Percentiles rank a stretch among this genome's conserved stretches.
phyloP scores from a whole-genome alignment of 768 basidiomycete species.

The Piloderma croceum region DNA sequence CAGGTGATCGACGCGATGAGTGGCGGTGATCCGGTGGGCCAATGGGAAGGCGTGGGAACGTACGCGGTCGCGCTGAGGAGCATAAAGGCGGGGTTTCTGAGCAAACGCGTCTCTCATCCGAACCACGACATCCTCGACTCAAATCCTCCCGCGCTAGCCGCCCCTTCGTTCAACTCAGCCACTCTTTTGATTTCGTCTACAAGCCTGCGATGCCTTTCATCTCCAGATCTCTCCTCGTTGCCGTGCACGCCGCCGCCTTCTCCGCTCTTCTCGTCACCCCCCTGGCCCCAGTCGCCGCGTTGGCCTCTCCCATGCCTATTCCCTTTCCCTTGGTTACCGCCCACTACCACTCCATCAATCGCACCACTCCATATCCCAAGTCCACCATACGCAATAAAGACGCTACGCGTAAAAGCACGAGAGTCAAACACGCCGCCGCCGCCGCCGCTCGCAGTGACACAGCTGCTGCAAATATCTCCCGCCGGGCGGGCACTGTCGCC shows the following conservation, averaged over 20 bases:
- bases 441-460: not conserved
- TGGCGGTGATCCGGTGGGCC: no score
- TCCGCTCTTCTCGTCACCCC: slow-evolving; percentile 27
- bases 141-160: no score
- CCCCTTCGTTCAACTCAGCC: slow-evolving; percentile 1
- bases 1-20: no score
- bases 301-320: slow-evolving; percentile 23
- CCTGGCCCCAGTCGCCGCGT: slow-evolving; percentile 12
- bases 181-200: slow-evolving; percentile 10
- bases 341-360: no score
- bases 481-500: not conserved
- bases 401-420: not conserved
- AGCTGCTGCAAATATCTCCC: not conserved
- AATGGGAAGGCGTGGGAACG: no score
- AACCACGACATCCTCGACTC: no score
- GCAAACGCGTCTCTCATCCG: no score
- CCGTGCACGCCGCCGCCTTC: slow-evolving; percentile 36
- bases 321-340: slow-evolving; percentile 8
- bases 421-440: not conserved
- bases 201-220: slow-evolving; percentile 31
- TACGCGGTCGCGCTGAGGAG: no score
- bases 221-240: slow-evolving; percentile 34
- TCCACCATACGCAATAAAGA: not conserved
- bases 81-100: no score
- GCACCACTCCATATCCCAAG: not conserved